phyloP scores from a whole-genome alignment of 345 rosid genomes.

The Isatis tinctoria region DNA sequence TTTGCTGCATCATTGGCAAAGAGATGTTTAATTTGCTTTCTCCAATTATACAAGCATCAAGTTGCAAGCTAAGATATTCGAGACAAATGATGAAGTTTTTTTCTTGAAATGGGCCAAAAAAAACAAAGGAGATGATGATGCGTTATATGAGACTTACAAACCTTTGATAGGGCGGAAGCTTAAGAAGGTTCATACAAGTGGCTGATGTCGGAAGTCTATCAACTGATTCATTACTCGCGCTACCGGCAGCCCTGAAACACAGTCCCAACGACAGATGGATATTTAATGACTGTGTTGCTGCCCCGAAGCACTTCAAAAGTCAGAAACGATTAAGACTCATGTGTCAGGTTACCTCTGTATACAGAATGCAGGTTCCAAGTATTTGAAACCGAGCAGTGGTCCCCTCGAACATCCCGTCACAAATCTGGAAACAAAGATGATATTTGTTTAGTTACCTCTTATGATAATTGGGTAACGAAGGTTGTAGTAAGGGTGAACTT shows the following conservation, averaged over 20 bases:
- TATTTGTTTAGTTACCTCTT: constrained; percentile 3
- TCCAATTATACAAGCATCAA: constrained; percentile 2
- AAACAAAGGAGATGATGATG: not conserved
- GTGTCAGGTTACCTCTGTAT: constrained; percentile 68
- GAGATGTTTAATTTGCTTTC: not conserved
- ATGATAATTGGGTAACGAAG: not conserved
- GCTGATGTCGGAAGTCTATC: constrained; percentile 94
- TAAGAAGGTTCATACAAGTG: constrained; percentile 98
- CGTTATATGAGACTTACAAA: constrained; percentile 33
- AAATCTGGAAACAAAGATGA: constrained; percentile 50
- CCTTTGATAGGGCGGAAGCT: constrained; percentile 99
- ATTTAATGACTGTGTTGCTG: not conserved
- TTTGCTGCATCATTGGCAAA: constrained; percentile 58
- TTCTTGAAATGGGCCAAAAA: not conserved
- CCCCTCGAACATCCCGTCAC: constrained; percentile 99
- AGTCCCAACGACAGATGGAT: not conserved
- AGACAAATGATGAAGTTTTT: not conserved
- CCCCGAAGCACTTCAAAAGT: not conserved
- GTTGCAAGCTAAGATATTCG: not conserved
- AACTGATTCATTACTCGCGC: constrained; percentile 50
- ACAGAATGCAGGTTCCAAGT: constrained; percentile 90
- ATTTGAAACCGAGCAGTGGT: constrained; percentile 86
- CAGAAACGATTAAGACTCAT: not conserved
- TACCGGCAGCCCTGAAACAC: constrained; percentile 18
- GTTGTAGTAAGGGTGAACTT: not conserved